Evolutionary conservation across 371 early-diverging fungal species (phyloP), one percentile per base, ranked within the genome.

Genomic region (Smittium mucronatum): DNA sequence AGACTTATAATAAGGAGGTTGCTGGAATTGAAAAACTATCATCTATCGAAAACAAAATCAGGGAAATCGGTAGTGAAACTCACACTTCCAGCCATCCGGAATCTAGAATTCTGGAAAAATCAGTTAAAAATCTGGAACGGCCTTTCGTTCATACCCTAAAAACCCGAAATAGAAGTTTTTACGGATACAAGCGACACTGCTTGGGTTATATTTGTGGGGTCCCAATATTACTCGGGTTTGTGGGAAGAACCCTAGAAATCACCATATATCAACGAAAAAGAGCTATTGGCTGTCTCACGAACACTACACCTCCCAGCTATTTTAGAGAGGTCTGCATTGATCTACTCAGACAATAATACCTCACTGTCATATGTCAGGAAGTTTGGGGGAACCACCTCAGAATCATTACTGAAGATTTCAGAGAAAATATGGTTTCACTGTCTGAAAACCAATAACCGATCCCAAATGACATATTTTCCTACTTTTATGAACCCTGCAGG

Each of bases 271-370:
- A 61, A 61, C 63, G n/a, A 5, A 31, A 61, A 61, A 29, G 63
- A 61, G n/a, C 28, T 61, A 29, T 17, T 26, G 28, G 63, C 63
- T 29, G n/a, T 61, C 8, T 29, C 5, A 8, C 16, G 16, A 15
- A 29, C 63, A 17, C 5, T 61, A 15, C 15, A n/a, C 8, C 63
- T 61, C 5, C 16, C 26, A 61, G 11, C 15, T 15, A 5, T 61
- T 29, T 17, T 17, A 31, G 63, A 29, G 31, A 61, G 28, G 28
- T 11, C 11, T 15, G n/a, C 28, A 29, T 11, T 15, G 16, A 31
- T 61, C 29, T 61, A 61, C n/a, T 26, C n/a, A 29, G 63, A 61
- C 63, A 61, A 61, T 29, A 61, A 26, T 26, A 61, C 63, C 63
- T 17, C 63, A 26, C 5, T n/a, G 5, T 26, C 63, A 16, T 61